These are phyloP conservation scores for Cymbopogon citratus DNA, from an alignment of 176 grass and related monocot genomes.

Conservation along the genomic window DNA sequence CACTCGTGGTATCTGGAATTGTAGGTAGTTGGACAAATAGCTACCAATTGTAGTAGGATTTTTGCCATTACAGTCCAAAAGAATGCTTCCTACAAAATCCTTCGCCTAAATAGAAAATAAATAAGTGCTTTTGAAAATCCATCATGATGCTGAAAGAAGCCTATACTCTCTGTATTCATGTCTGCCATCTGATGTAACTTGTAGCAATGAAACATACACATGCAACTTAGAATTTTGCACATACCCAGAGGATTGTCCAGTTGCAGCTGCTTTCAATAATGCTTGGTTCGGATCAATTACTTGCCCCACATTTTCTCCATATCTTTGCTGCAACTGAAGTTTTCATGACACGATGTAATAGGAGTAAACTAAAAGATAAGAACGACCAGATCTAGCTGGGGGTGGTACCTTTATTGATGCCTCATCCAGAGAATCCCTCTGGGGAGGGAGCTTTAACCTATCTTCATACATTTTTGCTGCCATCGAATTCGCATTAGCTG, in stretches of 20 bases:
- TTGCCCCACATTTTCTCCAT: constrained; percentile 76
- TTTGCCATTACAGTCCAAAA: background rate
- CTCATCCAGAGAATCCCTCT: constrained; percentile 80
- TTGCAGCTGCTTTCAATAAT: constrained; percentile 77
- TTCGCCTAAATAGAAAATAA: background rate
- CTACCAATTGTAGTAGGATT: background rate
- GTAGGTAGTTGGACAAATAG: background rate
- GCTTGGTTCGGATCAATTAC: constrained; percentile 72
- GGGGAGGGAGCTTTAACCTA: constrained; percentile 71
- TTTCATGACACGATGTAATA: constrained; percentile 9
- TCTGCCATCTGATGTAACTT: background rate
- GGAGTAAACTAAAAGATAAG: constrained; percentile 12
- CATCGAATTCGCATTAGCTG: constrained; percentile 78
- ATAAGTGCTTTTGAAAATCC: background rate
- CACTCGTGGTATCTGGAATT: background rate
- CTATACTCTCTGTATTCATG: background rate
- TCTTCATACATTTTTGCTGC: constrained; percentile 98
- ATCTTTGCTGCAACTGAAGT: constrained; percentile 64
- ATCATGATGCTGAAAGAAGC: background rate
- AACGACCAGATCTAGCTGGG: background rate
- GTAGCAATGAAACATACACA: background rate
- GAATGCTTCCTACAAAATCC: background rate
- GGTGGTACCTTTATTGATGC: constrained; percentile 75
- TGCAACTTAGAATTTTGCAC: constrained; percentile 9
- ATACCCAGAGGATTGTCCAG: constrained; percentile 93